Conservation (phyloP, 2,329 filamentous ascomycete species). For the Periconia macrospinosa region DNA sequence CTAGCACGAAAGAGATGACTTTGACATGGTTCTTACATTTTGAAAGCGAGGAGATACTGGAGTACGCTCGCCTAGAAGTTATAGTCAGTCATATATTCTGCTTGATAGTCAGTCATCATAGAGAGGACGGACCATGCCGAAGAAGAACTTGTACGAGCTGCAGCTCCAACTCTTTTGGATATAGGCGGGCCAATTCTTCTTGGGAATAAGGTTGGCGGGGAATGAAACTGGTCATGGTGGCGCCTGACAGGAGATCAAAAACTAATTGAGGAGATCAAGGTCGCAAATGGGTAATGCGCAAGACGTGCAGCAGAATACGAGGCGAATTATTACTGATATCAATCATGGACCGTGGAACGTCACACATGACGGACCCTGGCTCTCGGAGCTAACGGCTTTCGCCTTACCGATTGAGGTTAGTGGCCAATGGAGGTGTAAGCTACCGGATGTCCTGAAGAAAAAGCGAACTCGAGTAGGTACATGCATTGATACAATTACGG, state of each 20-base stretch:
- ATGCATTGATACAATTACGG: no score
- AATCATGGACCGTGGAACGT: neutral
- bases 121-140: slow-evolving; percentile 39
- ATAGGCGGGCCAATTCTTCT: slow-evolving; percentile 78
- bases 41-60: slow-evolving; percentile 88
- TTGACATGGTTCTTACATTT: slow-evolving; percentile 57
- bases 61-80: slow-evolving; percentile 66
- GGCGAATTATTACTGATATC: no score
- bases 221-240: slow-evolving; percentile 73
- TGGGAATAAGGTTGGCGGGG: slow-evolving; percentile 76
- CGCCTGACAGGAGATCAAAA: neutral
- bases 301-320: no score
- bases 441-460: slow-evolving; percentile 1
- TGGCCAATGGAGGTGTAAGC: neutral
- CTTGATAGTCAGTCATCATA: neutral
- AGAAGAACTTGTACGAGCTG: slow-evolving; percentile 80
- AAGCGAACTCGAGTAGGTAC: neutral
- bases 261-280: neutral
- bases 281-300: no score
- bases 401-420: slow-evolving; percentile 3
- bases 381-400: neutral
- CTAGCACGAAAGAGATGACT: neutral
- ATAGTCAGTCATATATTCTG: neutral
- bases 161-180: slow-evolving; percentile 77
- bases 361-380: neutral